Conservation (phyloP, 371 early-diverging fungal genomes). For the Mortierella sp. region DNA sequence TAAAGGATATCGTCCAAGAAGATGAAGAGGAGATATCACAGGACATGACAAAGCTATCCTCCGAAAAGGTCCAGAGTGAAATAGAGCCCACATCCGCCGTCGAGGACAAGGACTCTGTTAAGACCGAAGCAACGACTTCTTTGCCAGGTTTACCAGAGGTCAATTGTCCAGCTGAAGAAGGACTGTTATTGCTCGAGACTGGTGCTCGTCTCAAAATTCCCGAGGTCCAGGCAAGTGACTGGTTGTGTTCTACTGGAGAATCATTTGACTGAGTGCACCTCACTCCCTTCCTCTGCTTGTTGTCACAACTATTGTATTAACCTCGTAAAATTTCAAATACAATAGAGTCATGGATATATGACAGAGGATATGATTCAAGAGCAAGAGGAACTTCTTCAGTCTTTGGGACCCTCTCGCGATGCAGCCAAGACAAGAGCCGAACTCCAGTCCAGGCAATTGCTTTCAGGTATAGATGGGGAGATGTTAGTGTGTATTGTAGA, state of each 20-base stretch:
- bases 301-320: background rate
- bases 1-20: too few relatives aligned
- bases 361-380: constrained; percentile 91
- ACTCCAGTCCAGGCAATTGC: constrained; percentile 82
- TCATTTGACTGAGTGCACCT: background rate
- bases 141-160: too few relatives aligned
- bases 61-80: too few relatives aligned
- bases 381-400: constrained; percentile 80
- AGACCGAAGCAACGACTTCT: too few relatives aligned
- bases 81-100: too few relatives aligned
- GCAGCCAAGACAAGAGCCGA: constrained; percentile 80
- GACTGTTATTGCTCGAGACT: constrained; percentile 59
- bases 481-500: too few relatives aligned
- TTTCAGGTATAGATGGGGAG: constrained; percentile 60
- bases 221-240: constrained; percentile 64
- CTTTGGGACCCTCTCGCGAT: constrained; percentile 74
- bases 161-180: constrained; percentile 11
- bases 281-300: background rate
- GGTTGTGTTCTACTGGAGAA: too few relatives aligned
- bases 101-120: too few relatives aligned
- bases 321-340: background rate
- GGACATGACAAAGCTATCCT: too few relatives aligned
- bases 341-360: constrained; percentile 78
- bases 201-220: constrained; percentile 74
- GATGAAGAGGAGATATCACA: too few relatives aligned